Conservation (phyloP, 129 eudicot genomes). For the Helichrysum umbraculigerum region DNA sequence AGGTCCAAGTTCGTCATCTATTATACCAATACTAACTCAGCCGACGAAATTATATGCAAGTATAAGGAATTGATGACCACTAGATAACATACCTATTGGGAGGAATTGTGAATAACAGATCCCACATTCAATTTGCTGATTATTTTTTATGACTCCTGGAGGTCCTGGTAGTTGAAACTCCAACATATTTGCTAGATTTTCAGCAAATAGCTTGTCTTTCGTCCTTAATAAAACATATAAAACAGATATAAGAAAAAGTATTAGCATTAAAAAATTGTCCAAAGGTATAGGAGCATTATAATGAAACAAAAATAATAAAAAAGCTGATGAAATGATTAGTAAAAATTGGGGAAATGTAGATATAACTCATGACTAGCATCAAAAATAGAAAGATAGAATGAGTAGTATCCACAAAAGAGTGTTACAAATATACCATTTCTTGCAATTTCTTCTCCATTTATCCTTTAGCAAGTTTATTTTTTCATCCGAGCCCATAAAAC, state of each 20-base stretch:
- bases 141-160: constrained; percentile 41
- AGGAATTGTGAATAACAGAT: constrained; percentile 78
- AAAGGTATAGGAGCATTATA: no score
- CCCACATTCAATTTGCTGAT: constrained; percentile 74
- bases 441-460: constrained; percentile 66
- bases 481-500: constrained; percentile 63
- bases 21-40: constrained; percentile 27
- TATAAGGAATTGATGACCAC: neutral
- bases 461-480: constrained; percentile 47
- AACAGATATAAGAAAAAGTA: neutral
- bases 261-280: no score
- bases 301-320: neutral
- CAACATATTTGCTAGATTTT: constrained; percentile 58
- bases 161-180: constrained; percentile 59
- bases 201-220: constrained; percentile 51
- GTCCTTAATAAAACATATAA: constrained; percentile 43
- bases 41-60: constrained; percentile 8
- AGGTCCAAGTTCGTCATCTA: constrained; percentile 78
- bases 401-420: constrained; percentile 18
- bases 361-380: constrained; percentile 11
- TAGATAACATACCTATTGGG: constrained; percentile 52
- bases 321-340: neutral
- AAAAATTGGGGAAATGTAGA: neutral
- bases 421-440: constrained; percentile 51
- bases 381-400: constrained; percentile 10